Evolutionary conservation across 2,329 filamentous ascomycete species (phyloP), one percentile per base, ranked within the genome.

Genomic region (Cladosporium sp.): DNA sequence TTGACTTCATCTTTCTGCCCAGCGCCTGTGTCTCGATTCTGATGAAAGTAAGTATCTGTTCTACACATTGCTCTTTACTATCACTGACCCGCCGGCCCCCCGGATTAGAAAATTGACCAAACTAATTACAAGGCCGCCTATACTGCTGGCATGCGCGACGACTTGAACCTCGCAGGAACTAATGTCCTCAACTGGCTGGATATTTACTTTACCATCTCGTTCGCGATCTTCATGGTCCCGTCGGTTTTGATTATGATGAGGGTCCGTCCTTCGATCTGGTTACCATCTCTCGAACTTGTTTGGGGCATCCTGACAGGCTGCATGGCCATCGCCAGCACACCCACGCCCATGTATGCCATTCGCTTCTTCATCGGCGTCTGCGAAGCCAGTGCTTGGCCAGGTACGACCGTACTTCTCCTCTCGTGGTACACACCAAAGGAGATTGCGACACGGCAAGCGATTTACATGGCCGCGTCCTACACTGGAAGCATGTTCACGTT

Each of bases 391-490:
- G 87, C 84, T 0, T 89, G 87, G 66, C 83, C 85, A 7, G 85
- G 84, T 12, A 81, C 85, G 0, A 85, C 87, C 68, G 88, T 87
- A 67, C 84, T 88, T 66, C 79, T 88, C 0, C 86, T 86, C 1
- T 84, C 83, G 0, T 88, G 87, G 87, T 88, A 88, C 72, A 88
- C 82, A 0, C 81, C 83, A 60, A 78, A 80, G n/a, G 87, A 89
- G 74, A 80, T 88, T 0, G 86, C 85, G 6, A 88, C 88, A 71
- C 80, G 87, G 4, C 84, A 80, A 38, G 86, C 85, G 7, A 83
- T 88, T 61, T 88, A 88, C 74, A 87, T 85, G 0, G 81, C 85
- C 0, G 85, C 83, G 0, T 86, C 85, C 0, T 78, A 87, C 2
- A 84, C 84, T 0, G 87, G 86, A 0, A 86, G 83, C 1, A 86